Base-by-base conservation (phyloP, 1,284 basidiomycete species). In the Ustilago xerochloae region DNA sequence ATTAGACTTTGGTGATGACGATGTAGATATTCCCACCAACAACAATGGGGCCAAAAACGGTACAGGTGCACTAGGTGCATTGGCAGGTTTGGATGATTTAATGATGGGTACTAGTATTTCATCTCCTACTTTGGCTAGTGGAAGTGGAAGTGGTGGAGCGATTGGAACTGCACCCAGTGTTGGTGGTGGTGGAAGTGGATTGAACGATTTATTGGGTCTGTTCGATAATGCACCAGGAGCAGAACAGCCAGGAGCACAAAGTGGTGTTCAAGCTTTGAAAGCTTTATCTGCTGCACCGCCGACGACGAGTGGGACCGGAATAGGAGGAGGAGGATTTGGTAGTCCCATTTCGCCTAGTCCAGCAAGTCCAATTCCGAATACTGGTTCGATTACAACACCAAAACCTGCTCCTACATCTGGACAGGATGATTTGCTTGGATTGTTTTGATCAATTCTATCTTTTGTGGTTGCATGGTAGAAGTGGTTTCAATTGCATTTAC, bases 1-100 rank as follows among this genome's bases (percentile, higher is more conserved):
- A 55, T 67, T 84, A 43, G 82, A 83, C 58, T 79, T 84, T 54
- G 80, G 79, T 38, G 82, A 81, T 45, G 82, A 84, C 48, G 76
- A 80, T 35, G 78, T 72, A 10, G 63, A 62, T 6, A 32, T 69
- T 4, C 52, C 59, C 2, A 28, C 52, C 16, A 51, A 18, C 9
- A 54, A 24, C n/a, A 45, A 47, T 15, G 43, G 20, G 33, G 29
- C 20, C 16, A 58, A 38, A 26, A 65, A 62, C 35, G 60, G 63
- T 2, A 55, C 58, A 20, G 68, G 72, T 22, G 72, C 66, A 15
- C 45, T 80, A 24, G 77, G 80, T 12, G 77, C 73, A 7, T 48
- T 80, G 29, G 75, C 77, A 5, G 79, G 77, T n/a, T 35, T 81
- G 43, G 79, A 80, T 29, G 80, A 79, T 33, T 39, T 81, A 30